Conservation (phyloP, 1,284 basidiomycete species). For the Apiotrichum veenhuisii region DNA sequence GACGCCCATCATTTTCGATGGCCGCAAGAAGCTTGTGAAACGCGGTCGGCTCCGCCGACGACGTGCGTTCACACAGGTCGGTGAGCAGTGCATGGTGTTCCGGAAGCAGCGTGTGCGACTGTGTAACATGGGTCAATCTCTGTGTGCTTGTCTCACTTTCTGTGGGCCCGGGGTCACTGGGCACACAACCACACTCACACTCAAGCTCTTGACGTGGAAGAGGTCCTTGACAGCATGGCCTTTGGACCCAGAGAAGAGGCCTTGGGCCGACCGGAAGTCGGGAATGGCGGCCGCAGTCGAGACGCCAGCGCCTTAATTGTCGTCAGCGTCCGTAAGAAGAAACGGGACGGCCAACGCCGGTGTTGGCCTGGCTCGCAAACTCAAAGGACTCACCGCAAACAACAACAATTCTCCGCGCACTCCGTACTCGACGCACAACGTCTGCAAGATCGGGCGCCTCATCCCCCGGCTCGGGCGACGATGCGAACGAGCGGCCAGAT, state of each 20-base stretch:
- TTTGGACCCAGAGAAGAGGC: constrained; percentile 67
- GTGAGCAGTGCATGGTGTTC: constrained; percentile 71
- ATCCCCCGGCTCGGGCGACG: neutral
- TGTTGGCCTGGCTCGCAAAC: too few species aligned
- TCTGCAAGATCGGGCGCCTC: constrained; percentile 14
- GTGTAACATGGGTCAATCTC: neutral
- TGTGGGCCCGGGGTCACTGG: too few species aligned
- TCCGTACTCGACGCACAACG: constrained; percentile 56
- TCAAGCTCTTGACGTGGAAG: constrained; percentile 86
- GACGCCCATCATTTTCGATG: constrained; percentile 70
- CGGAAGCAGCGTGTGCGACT: constrained; percentile 59
- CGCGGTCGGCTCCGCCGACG: constrained; percentile 69
- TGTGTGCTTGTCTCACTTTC: neutral
- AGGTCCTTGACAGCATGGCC: constrained; percentile 78
- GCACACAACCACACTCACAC: constrained; percentile 56
- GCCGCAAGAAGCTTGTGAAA: constrained; percentile 74
- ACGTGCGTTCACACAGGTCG: constrained; percentile 69
- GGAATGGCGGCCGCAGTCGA: constrained; percentile 87
- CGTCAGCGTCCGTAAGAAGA: neutral
- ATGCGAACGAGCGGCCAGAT: constrained; percentile 5
- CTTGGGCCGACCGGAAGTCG: constrained; percentile 80
- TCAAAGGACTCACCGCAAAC: constrained; percentile 80
- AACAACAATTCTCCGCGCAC: constrained; percentile 76
- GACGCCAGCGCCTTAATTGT: constrained; percentile 72
- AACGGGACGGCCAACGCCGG: too few species aligned